Percentiles rank a stretch among this genome's conserved stretches.
phyloP scores from a whole-genome alignment of 2,329 filamentous ascomycete species.

The Diaporthe batatas region DNA sequence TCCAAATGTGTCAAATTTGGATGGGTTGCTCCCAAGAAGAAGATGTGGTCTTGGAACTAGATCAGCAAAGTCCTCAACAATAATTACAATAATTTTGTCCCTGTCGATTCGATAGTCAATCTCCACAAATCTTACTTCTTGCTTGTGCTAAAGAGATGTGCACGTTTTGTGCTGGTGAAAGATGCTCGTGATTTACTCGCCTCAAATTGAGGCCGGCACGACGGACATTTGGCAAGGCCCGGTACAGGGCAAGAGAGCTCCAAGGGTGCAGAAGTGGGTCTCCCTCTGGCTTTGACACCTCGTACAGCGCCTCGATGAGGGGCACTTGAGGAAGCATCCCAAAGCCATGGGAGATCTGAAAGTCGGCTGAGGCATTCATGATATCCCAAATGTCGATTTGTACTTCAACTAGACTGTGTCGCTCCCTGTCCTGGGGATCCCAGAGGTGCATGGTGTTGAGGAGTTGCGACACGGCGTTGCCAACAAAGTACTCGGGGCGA shows the following conservation, averaged over 20 bases:
- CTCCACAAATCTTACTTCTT: not conserved
- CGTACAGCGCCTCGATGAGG: not conserved
- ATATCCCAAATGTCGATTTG: not conserved
- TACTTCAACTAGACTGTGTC: not conserved
- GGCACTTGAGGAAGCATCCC: not conserved
- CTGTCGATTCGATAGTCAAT: not conserved
- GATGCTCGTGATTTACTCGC: not conserved
- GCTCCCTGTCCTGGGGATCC: not conserved
- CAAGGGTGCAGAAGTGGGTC: not conserved
- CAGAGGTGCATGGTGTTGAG: not conserved
- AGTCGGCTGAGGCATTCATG: too few species aligned
- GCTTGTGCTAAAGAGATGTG: not conserved
- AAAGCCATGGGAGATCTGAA: not conserved
- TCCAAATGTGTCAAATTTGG: not conserved
- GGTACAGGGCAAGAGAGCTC: not conserved
- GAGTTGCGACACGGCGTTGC: not conserved
- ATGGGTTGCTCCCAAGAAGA: not conserved
- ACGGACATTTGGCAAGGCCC: not conserved
- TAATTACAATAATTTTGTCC: not conserved
- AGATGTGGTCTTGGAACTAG: not conserved
- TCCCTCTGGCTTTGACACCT: not conserved
- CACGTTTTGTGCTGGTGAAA: too few species aligned
- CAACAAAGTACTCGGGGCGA: not conserved
- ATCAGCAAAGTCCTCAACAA: not conserved
- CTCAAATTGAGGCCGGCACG: not conserved